Conservation (phyloP, 2,329 filamentous ascomycete genomes). For the Clarireedia monteithiana region DNA sequence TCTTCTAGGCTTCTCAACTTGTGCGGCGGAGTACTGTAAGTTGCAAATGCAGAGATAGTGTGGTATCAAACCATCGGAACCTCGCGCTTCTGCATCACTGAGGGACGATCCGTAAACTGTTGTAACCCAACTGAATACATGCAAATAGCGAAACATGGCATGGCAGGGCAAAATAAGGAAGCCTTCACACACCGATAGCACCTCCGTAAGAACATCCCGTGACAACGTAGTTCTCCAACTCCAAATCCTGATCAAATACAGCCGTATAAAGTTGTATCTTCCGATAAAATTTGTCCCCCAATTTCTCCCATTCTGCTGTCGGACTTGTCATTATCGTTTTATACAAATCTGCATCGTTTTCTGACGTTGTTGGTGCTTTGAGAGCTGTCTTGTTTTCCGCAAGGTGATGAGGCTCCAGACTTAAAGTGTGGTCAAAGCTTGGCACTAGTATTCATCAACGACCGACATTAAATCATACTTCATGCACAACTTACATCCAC, state of each 20-base stretch:
- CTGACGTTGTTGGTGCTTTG: neutral
- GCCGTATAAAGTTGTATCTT: constrained; percentile 90
- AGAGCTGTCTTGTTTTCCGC: constrained; percentile 2
- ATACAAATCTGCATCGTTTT: constrained; percentile 4
- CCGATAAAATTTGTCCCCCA: constrained; percentile 91
- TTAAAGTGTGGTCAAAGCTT: constrained; percentile 26
- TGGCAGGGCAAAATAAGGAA: neutral
- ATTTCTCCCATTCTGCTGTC: constrained; percentile 79
- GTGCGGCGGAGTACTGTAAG: no score
- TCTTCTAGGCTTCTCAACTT: no score
- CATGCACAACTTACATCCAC: neutral
- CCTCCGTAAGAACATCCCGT: constrained; percentile 89
- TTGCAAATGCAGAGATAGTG: no score
- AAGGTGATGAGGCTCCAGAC: neutral
- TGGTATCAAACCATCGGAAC: no score
- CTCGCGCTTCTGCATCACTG: no score
- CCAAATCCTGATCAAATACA: constrained; percentile 86
- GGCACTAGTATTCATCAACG: constrained; percentile 16
- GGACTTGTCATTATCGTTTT: constrained; percentile 26
- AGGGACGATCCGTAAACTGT: no score
- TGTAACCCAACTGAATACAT: no score
- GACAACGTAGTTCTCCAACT: constrained; percentile 91
- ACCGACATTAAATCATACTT: neutral
- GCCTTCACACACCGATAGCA: constrained; percentile 62
- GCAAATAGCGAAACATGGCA: no score